Base-by-base conservation (phyloP, 306 rosid species). In the Rubus parviflorus region DNA sequence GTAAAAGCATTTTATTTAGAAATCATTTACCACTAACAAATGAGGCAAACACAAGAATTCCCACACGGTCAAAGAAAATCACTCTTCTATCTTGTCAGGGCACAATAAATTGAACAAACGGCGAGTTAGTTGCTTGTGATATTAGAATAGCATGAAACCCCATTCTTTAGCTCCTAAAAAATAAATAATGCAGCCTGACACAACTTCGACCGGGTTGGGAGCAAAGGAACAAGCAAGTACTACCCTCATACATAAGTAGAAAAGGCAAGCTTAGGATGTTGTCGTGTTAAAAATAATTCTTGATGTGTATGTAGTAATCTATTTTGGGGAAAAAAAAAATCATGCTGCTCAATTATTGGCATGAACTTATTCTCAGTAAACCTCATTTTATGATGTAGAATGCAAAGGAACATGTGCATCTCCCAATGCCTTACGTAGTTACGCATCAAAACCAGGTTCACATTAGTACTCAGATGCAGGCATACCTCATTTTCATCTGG, bases 401-500 rank as follows among this genome's bases (percentile, higher is more conserved):
- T 7, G 41, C n/a, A 71, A 17, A 19, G 35, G n/a, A 19, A 0
- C 37, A 72, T 12, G 37, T 38, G 49, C 75, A 72, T 53, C 45
- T 25, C 30, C 48, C 17, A 12, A 4, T 6, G n/a, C 12, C n/a
- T 61, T 13, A 5, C 46, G 6, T 5, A 5, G 7, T 30, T 30
- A 30, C 8, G 9, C 15, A 70, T 1, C 42, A 2, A 38, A 52
- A 53, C 19, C 49, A 54, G 37, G n/a, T 19, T 0, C 22, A 20
- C 23, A 20, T 49, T 5, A 19, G 72, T 22, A 71, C 70, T 51
- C 83, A 8, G n/a, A 61, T 60, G 79, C 73, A 77, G 83, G 80
- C 89, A 80, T 37, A 95, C 99, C 97, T 95, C 97, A 75, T 95
- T 95, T 86, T 95, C 97, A 83, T 92, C 99, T 7, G 97, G 93